phyloP scores from a whole-genome alignment of 1,139 yeast genomes.

The Geotrichum australiense region DNA sequence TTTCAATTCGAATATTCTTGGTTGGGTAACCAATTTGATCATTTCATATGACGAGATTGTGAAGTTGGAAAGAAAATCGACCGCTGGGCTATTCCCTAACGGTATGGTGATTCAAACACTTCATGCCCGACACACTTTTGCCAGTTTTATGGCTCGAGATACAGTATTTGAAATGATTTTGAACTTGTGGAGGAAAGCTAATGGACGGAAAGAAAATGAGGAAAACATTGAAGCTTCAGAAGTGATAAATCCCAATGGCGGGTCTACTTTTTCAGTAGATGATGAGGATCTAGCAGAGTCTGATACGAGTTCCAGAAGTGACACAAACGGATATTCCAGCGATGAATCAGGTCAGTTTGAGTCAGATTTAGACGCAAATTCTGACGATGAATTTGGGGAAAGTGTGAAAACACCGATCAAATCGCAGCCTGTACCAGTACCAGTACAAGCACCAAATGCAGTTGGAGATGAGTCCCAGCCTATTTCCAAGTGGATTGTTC shows the following conservation, averaged over 20 bases:
- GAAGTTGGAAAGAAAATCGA: slow-evolving; percentile 67
- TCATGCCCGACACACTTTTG: slow-evolving; percentile 64
- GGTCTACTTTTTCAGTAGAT: slow-evolving; percentile 22
- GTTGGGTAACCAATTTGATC: slow-evolving; percentile 82
- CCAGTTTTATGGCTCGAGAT: slow-evolving; percentile 82
- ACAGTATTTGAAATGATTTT: slow-evolving; percentile 60
- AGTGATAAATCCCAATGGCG: slow-evolving; percentile 19
- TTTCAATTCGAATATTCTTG: slow-evolving; percentile 82
- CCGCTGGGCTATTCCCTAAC: slow-evolving; percentile 89
- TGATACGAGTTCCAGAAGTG: too few species aligned
- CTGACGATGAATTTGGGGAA: slow-evolving; percentile 23
- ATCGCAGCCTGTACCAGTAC: background rate
- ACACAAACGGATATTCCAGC: slow-evolving; percentile 14
- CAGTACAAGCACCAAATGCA: too few species aligned
- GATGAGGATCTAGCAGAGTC: slow-evolving; percentile 22
- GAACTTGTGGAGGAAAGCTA: slow-evolving; percentile 34
- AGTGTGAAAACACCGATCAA: slow-evolving; percentile 17
- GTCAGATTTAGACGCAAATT: slow-evolving; percentile 9
- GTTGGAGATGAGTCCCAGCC: too few species aligned
- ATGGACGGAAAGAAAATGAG: slow-evolving; percentile 15
- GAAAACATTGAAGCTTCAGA: background rate
- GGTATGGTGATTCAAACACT: slow-evolving; percentile 69
- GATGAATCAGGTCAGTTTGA: slow-evolving; percentile 6
- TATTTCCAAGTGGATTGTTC: slow-evolving; percentile 30
- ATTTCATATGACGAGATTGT: slow-evolving; percentile 67